Evolutionary conservation across 2,329 filamentous ascomycete species (phyloP).

Genomic region (Paracamarosporium sp.): DNA sequence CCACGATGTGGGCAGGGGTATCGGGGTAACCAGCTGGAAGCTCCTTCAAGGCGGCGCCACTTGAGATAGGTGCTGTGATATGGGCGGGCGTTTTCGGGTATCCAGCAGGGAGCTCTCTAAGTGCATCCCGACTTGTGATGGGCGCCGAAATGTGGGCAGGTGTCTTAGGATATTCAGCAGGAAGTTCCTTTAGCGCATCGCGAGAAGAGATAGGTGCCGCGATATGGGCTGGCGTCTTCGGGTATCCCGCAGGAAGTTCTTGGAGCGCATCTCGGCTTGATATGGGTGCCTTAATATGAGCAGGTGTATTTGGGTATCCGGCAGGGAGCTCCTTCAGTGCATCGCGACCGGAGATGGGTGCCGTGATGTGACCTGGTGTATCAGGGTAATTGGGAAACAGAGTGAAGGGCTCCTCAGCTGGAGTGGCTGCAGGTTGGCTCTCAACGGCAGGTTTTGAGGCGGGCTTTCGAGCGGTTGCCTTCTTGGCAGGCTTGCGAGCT

Average conservation of each 20-base stretch:
- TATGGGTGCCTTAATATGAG: slow-evolving; percentile 17
- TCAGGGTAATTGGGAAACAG: background rate
- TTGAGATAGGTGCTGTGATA: slow-evolving; percentile 1
- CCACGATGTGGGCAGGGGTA: slow-evolving; percentile 21
- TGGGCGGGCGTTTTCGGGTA: slow-evolving; percentile 28
- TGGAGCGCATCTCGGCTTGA: slow-evolving; percentile 18
- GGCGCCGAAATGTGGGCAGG: background rate
- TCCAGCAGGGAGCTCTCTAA: slow-evolving; percentile 9
- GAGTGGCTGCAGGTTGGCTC: slow-evolving; percentile 1
- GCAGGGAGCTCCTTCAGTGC: slow-evolving; percentile 4
- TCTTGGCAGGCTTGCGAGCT: slow-evolving; percentile 28
- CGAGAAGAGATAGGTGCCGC: slow-evolving; percentile 1
- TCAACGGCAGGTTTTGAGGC: slow-evolving; percentile 7
- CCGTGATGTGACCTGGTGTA: background rate
- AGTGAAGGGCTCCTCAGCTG: slow-evolving; percentile 28
- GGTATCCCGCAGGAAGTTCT: slow-evolving; percentile 11
- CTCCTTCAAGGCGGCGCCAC: background rate
- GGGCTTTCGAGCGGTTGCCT: slow-evolving; percentile 13
- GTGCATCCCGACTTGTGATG: background rate
- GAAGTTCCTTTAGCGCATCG: background rate
- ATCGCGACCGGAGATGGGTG: background rate
- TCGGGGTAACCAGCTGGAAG: slow-evolving; percentile 21
- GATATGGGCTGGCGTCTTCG: slow-evolving; percentile 5
- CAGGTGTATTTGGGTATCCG: slow-evolving; percentile 27
- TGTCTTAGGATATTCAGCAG: background rate